Percentiles rank a stretch among this genome's conserved stretches.
These are phyloP conservation scores for Diaporthe sp. DNA, from an alignment of 2,329 filamentous ascomycete genomes.

Conservation along the genomic window DNA sequence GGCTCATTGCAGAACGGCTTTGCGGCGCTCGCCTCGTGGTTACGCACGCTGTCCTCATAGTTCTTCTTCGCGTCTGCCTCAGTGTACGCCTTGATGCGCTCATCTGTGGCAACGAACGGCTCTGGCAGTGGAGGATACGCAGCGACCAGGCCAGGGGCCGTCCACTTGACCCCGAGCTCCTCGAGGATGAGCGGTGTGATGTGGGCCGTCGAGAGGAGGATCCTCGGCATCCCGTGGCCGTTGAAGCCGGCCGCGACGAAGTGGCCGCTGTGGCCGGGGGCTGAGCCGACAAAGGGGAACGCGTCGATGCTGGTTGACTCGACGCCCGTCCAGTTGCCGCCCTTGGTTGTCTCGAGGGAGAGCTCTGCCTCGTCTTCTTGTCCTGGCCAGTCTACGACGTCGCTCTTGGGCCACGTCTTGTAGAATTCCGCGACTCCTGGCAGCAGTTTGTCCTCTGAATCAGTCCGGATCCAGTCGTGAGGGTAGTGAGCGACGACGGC, in stretches of 20 bases:
- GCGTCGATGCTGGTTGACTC: constrained; percentile 40
- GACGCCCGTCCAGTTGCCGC: constrained; percentile 50
- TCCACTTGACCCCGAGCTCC: constrained; percentile 44
- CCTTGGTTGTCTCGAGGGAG: constrained; percentile 42
- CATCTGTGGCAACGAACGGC: constrained; percentile 48
- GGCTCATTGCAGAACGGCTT: constrained; percentile 43
- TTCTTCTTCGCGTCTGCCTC: constrained; percentile 38
- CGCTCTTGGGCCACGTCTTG: constrained; percentile 48
- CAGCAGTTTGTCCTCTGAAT: constrained; percentile 48
- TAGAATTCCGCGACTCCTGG: constrained; percentile 49
- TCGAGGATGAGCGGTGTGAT: constrained; percentile 47
- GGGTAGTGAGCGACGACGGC: constrained; percentile 47
- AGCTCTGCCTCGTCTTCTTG: constrained; percentile 43
- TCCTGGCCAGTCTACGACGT: constrained; percentile 46
- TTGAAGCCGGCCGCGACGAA: constrained; percentile 48
- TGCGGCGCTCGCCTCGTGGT: constrained; percentile 41
- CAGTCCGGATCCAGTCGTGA: constrained; percentile 44
- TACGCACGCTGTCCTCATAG: constrained; percentile 30
- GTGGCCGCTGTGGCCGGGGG: constrained; percentile 45
- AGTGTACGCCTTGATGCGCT: constrained; percentile 46
- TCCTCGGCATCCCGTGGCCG: constrained; percentile 51
- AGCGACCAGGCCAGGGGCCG: constrained; percentile 42
- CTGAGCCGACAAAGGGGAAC: constrained; percentile 48
- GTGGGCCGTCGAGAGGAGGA: constrained; percentile 49
- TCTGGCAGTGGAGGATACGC: constrained; percentile 47